These are phyloP conservation scores for Scedosporium minutisporum DNA, from an alignment of 2,329 filamentous ascomycete genomes.

Conservation along the genomic window DNA sequence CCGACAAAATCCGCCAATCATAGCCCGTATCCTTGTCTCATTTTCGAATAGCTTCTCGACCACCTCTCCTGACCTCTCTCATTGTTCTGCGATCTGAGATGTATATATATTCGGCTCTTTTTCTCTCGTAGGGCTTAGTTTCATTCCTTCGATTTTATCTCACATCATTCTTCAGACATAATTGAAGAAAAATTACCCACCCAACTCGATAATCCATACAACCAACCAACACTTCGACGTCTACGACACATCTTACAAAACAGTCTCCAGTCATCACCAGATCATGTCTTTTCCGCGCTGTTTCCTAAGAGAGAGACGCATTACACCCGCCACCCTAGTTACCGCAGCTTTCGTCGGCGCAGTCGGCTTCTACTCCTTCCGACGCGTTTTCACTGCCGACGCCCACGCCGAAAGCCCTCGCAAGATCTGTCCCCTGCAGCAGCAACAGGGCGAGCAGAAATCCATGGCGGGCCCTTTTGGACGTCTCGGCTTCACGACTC, in stretches of 20 bases:
- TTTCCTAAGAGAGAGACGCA: not conserved
- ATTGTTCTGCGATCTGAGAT: no score
- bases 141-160: no score
- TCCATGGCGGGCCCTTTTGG: conserved; percentile 17
- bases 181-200: no score
- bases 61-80: not conserved
- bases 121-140: no score
- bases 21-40: not conserved
- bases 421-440: not conserved
- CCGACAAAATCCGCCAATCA: conserved; percentile 4
- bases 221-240: not conserved
- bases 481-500: conserved; percentile 28
- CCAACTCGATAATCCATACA: no score
- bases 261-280: not conserved
- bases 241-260: not conserved
- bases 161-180: no score
- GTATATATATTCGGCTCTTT: not conserved
- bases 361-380: not conserved
- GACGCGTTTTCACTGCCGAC: not conserved
- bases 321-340: not conserved
- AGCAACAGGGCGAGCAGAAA: not conserved
- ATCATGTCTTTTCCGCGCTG: not conserved
- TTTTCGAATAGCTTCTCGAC: not conserved
- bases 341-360: not conserved
- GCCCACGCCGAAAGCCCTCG: not conserved